phyloP scores from a whole-genome alignment of 176 grass and related monocot genomes.

The Avena sativa region DNA sequence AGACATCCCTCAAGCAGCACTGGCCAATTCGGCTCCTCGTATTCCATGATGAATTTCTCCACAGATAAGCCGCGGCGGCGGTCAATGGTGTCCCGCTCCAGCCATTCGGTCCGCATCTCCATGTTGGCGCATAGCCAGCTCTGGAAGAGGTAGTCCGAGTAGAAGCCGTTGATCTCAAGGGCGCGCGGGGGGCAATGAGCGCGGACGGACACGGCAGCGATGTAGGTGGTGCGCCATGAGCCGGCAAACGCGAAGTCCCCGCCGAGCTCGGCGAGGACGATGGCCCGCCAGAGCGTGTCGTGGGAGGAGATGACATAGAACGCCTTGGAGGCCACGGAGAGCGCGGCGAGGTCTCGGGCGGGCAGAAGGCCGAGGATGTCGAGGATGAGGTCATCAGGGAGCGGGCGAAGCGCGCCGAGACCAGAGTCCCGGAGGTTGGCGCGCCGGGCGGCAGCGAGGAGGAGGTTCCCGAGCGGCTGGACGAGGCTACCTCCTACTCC shows the following conservation, averaged over 20 bases:
- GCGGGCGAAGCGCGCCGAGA: slow-evolving; percentile 59
- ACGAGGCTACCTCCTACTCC: slow-evolving; percentile 43
- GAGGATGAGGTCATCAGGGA: slow-evolving; percentile 75
- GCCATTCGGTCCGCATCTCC: slow-evolving; percentile 93
- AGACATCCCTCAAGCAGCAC: slow-evolving; percentile 93
- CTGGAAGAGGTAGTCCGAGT: slow-evolving; percentile 95
- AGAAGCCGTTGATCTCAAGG: slow-evolving; percentile 67
- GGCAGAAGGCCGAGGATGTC: slow-evolving; percentile 75
- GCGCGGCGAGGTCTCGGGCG: slow-evolving; percentile 53
- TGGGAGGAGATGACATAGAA: slow-evolving; percentile 77
- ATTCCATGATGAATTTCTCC: slow-evolving; percentile 66
- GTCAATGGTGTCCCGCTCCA: slow-evolving; percentile 77
- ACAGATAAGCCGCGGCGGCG: slow-evolving; percentile 61
- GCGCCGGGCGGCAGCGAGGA: slow-evolving; percentile 41
- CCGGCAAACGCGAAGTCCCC: slow-evolving; percentile 64
- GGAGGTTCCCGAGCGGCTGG: slow-evolving; percentile 87
- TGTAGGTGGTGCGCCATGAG: slow-evolving; percentile 75
- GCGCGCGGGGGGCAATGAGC: slow-evolving; percentile 23
- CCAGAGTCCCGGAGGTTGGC: slow-evolving; percentile 72
- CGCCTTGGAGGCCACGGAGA: slow-evolving; percentile 64
- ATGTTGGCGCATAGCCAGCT: slow-evolving; percentile 98
- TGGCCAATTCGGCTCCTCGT: slow-evolving; percentile 79
- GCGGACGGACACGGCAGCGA: slow-evolving; percentile 30
- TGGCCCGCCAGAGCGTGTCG: slow-evolving; percentile 68
- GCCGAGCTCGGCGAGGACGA: slow-evolving; percentile 64